Conservation (phyloP, 148 eudicot species). For the Diospyros lotus region DNA sequence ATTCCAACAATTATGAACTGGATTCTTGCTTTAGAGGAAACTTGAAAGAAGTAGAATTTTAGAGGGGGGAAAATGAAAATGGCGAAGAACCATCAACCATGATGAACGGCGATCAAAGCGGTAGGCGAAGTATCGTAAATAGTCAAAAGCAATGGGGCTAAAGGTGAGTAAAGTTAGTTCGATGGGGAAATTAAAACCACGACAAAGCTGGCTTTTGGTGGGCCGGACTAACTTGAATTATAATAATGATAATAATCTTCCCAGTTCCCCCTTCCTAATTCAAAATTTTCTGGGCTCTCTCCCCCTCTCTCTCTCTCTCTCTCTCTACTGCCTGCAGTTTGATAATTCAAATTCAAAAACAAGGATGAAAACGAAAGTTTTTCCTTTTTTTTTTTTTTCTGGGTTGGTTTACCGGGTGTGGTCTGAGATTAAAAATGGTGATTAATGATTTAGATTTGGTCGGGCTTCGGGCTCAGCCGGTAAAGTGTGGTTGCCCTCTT, state of each 20-base stretch:
- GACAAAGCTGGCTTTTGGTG: neutral
- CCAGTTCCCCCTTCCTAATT: too few species aligned
- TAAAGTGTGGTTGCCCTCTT: neutral
- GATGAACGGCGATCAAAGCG: conserved; percentile 3
- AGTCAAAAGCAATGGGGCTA: conserved; percentile 4
- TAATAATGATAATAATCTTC: neutral
- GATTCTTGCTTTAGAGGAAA: neutral
- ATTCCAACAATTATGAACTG: too few species aligned
- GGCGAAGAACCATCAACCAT: neutral
- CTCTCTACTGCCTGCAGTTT: neutral
- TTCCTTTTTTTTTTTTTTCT: too few species aligned
- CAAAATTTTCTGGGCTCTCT: neutral
- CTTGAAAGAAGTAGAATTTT: neutral
- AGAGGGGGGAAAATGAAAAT: neutral
- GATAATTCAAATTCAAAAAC: neutral
- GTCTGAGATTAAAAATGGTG: too few species aligned
- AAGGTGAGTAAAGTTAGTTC: neutral
- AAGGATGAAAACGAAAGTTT: neutral
- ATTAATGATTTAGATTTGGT: neutral
- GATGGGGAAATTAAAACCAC: neutral
- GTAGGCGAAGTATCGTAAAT: neutral
- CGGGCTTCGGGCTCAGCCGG: neutral
- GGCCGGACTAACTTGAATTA: neutral
- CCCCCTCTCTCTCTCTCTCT: too few species aligned
- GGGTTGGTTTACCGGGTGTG: too few species aligned